Evolutionary conservation across 371 early-diverging fungal genomes (phyloP), one percentile per base, ranked within the genome.

Genomic region (Apophysomyces ossiformis): DNA sequence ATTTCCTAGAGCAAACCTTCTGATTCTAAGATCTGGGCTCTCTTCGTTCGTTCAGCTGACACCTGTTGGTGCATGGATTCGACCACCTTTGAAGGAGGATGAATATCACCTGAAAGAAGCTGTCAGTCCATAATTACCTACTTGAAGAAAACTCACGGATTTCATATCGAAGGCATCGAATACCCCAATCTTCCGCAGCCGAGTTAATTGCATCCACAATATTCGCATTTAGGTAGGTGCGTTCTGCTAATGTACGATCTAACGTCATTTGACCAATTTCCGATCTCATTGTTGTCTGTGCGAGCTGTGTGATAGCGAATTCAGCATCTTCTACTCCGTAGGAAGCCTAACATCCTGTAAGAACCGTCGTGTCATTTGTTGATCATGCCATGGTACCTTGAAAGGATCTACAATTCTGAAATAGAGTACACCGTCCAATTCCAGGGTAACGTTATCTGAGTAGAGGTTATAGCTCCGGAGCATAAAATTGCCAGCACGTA

Each of bases 191-290:
- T 7, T 89, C 92, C 1, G 96, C 91, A 13, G 99, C 98, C 7
- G 88, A 76, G 74, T 97, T 98, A 78, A 99, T 98, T 11, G 97
- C 95, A 37, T 94, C 86, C 26, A 97, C 97, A 75, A 99, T 99
- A 70, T 95, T 93, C 65, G 87, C 73, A 77, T 99, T 98, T 65
- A 99, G 81, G 58, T 92, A 87, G 37, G 95, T 91, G 68, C 98
- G 90, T 74, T 99, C 97, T 2, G 98, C 96, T 58, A 99, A 77
- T 4, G 98, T 99, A 13, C 93, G 87, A 76, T 99, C 99, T 65
- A 99, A 81, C 0, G 97, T 96, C 93, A 99, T 90, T 76, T 96
- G 96, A 37, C 99, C 99, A 72, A 98, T 98, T 73, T 99, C 99
- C 2, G 99, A 96, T 38, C 99, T 90, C 98, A 98, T 98, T 1